Evolutionary conservation across 1,284 basidiomycete species (phyloP).

Genomic region (Xerocomus cyaneibrunnescens): DNA sequence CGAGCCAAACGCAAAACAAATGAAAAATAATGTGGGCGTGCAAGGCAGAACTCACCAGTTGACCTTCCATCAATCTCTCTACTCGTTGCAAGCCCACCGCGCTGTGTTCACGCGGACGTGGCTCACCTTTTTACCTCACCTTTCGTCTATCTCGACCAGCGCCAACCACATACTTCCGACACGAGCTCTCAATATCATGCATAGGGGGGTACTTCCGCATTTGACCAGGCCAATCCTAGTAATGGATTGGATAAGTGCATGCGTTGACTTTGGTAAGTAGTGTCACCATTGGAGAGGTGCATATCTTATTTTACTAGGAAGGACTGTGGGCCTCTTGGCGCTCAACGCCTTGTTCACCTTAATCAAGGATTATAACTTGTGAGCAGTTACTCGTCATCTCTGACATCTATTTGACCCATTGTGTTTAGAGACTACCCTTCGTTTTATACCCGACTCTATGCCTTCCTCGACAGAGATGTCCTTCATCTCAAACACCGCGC

Average conservation of each 20-base stretch:
- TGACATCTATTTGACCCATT: constrained; percentile 1
- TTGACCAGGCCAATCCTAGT: constrained; percentile 78
- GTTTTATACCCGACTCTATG: constrained; percentile 94
- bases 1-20: constrained; percentile 40
- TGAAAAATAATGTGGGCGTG: constrained; percentile 39
- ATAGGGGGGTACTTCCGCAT: constrained; percentile 83
- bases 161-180: constrained; percentile 49
- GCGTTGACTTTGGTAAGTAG: constrained; percentile 77
- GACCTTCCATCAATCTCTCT: constrained; percentile 73
- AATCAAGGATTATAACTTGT: constrained; percentile 94
- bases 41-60: constrained; percentile 57
- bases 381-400: constrained; percentile 33
- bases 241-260: constrained; percentile 93
- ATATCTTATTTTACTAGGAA: constrained; percentile 51
- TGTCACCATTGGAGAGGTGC: not conserved
- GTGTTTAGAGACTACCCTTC: constrained; percentile 83
- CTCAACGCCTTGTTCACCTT: constrained; percentile 91
- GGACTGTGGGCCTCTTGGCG: constrained; percentile 85
- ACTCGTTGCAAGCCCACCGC: constrained; percentile 70
- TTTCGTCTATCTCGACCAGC: constrained; percentile 44
- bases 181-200: constrained; percentile 76
- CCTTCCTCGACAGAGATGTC: constrained; percentile 82
- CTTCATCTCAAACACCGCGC: constrained; percentile 92
- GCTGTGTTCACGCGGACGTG: constrained; percentile 79
- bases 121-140: constrained; percentile 66